Evolutionary conservation across 1,284 basidiomycete species (phyloP).

Genomic region (Trametes versicolor): DNA sequence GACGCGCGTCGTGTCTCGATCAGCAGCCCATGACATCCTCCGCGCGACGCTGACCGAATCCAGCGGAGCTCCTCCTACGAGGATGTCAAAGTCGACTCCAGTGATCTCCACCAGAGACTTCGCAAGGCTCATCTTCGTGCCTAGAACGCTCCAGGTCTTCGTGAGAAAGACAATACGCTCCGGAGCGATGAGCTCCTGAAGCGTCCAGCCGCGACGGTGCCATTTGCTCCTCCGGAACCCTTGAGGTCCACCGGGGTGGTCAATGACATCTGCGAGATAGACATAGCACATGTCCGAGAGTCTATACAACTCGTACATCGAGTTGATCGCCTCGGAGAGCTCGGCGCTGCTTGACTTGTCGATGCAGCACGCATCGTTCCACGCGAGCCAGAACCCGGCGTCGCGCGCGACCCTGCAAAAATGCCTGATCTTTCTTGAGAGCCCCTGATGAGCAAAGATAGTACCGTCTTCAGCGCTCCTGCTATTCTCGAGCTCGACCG

Average conservation of each 20-base stretch:
- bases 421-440: background rate
- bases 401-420: background rate
- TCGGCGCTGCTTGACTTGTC: constrained; percentile 2
- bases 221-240: background rate
- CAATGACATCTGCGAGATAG: constrained; percentile 7
- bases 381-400: background rate
- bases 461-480: background rate
- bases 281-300: constrained; percentile 1
- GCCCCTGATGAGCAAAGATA: background rate
- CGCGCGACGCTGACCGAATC: constrained; percentile 9
- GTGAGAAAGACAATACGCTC: constrained; percentile 15
- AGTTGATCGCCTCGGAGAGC: constrained; percentile 5
- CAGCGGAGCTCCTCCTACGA: background rate
- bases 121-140: constrained; percentile 12
- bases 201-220: constrained; percentile 8
- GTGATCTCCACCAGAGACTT: constrained; percentile 8
- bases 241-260: background rate
- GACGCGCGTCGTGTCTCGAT: constrained; percentile 5
- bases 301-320: background rate
- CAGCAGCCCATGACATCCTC: constrained; percentile 23
- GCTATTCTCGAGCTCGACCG: no score
- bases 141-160: constrained; percentile 5
- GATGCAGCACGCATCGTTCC: constrained; percentile 3
- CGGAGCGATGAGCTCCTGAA: constrained; percentile 21
- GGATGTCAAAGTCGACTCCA: constrained; percentile 1